Base-by-base conservation (phyloP, 768 basidiomycete genomes). In the Agaricus subrufescens region DNA sequence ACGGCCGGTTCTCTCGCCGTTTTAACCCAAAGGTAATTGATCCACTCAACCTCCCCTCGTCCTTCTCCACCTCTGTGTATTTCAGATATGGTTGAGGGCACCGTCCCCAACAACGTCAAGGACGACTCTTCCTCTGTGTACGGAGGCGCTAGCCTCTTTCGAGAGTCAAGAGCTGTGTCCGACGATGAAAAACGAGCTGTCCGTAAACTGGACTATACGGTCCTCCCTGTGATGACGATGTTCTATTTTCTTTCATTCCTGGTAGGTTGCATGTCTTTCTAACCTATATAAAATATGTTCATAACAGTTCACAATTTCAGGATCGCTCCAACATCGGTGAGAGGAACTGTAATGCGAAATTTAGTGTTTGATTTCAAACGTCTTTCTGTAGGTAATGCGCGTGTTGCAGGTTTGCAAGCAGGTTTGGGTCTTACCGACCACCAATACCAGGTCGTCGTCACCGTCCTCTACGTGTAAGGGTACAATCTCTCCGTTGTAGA, bases 381-480 rank as follows among this genome's bases (percentile, higher is more conserved):
- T n/a, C n/a, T n/a, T n/a, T n/a, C n/a, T n/a, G 12, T 65, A 71
- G 71, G 74, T 39, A 80, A 80, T 58, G 81, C 79, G 8, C 70
- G 75, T 10, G 71, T 80, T 4, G 79, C 78, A 15, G 80, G 81
- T 37, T 66, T 82, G 45, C 78, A 82, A 63, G 69, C 62, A 30
- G 71, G 72, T 25, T 57, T 83, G 30, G 61, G 66, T 0, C 58
- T 80, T 39, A 70, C 71, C 1, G 71, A 77, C 43, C 66, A 67
- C 26, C 66, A 72, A 52, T 78, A 77, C 42, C 66, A 74, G 63
- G 60, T 75, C 56, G 61, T 65, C 54, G 60, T 70, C 12, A 71
- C 69, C 3, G 66, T 72, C 38, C 62, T 70, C 9, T 71, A 67
- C 46, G 64, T 69, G 69, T 72, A 51, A n/a, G n/a, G n/a, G 69